phyloP scores from a whole-genome alignment of 2,329 filamentous ascomycete species.

The Macrophomina tecta region DNA sequence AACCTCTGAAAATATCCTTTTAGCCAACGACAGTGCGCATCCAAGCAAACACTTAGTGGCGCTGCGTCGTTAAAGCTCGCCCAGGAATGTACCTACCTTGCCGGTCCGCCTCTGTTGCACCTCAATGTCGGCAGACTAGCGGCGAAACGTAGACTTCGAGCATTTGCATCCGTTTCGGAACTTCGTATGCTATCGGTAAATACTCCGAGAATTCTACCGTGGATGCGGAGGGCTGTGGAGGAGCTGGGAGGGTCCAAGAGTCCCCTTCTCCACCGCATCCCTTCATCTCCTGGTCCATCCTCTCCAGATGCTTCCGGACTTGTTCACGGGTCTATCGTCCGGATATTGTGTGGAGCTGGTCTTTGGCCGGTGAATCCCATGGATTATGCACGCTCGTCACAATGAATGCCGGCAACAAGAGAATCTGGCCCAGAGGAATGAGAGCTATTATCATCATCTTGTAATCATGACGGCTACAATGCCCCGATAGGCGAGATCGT shows the following conservation, averaged over 20 bases:
- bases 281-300: not conserved
- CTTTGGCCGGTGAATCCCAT: not conserved
- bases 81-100: not conserved
- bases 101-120: slow-evolving; percentile 5
- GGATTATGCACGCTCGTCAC: not conserved
- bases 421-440: not conserved
- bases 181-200: not conserved
- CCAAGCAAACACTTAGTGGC: too few species aligned
- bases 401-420: not conserved
- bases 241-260: not conserved
- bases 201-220: not conserved
- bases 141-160: not conserved
- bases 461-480: not conserved
- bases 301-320: not conserved
- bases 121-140: not conserved
- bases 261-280: not conserved
- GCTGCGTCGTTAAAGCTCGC: too few species aligned
- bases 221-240: not conserved
- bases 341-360: not conserved
- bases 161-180: not conserved
- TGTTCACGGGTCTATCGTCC: not conserved
- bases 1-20: not conserved
- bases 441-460: not conserved
- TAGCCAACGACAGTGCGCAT: not conserved
- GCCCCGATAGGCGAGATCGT: not conserved